These are phyloP conservation scores for Coffea humblotiana DNA, from an alignment of 305 asterid genomes.

Conservation along the genomic window DNA sequence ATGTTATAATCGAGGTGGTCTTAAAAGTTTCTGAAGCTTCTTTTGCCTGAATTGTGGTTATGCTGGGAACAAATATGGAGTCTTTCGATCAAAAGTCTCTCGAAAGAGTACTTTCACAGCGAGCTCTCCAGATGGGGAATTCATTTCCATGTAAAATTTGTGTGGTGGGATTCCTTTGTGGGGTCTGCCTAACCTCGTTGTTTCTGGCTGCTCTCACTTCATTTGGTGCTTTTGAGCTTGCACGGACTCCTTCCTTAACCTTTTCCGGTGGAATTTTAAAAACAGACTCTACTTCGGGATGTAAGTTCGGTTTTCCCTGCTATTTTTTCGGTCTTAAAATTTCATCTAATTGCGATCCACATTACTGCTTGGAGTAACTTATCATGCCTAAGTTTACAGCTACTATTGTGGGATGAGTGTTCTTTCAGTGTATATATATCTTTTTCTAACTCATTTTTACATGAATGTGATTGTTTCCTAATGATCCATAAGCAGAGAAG, in stretches of 20 bases:
- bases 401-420: neutral
- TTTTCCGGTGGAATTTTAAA: constrained; percentile 37
- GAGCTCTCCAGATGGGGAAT: constrained; percentile 63
- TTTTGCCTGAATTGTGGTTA: constrained; percentile 25
- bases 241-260: constrained; percentile 38
- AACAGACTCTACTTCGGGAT: constrained; percentile 32
- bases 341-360: neutral
- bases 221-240: constrained; percentile 49
- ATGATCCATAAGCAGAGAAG: neutral
- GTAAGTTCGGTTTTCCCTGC: constrained; percentile 32
- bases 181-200: constrained; percentile 81
- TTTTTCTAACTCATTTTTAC: neutral
- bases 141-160: constrained; percentile 85
- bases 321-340: neutral
- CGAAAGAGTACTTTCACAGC: constrained; percentile 79
- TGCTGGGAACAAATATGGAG: constrained; percentile 46
- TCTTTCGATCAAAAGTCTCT: constrained; percentile 52
- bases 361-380: neutral
- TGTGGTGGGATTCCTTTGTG: constrained; percentile 78
- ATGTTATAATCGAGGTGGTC: constrained; percentile 14
- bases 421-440: neutral
- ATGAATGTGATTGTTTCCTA: neutral
- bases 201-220: constrained; percentile 70
- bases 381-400: neutral
- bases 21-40: constrained; percentile 4